These are phyloP conservation scores for Citrus glauca DNA, from an alignment of 345 rosid species.

Conservation along the genomic window DNA sequence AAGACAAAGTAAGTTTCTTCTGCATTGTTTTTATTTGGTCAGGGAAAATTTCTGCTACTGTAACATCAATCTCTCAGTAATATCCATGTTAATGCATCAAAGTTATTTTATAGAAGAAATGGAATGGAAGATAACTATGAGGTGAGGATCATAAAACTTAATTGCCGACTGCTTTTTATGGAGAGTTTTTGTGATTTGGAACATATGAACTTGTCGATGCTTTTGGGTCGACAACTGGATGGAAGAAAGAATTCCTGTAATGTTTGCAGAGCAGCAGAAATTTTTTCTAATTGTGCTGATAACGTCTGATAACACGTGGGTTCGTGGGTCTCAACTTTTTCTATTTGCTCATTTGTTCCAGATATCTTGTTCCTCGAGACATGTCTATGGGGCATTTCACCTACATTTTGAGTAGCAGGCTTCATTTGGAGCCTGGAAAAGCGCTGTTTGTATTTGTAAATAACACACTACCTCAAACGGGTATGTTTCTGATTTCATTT, in stretches of 20 bases:
- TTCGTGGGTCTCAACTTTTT: not conserved
- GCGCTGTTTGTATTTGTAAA: conserved; percentile 80
- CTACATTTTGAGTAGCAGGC: conserved; percentile 61
- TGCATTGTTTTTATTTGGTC: not conserved
- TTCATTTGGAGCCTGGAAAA: conserved; percentile 59
- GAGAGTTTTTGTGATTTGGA: not conserved
- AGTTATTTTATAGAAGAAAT: not conserved
- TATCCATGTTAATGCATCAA: not conserved
- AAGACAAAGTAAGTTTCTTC: conserved; percentile 55
- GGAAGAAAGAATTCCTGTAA: not conserved
- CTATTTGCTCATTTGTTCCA: conserved; percentile 7
- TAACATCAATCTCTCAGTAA: not conserved
- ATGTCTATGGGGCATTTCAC: conserved; percentile 91
- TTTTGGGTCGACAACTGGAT: not conserved
- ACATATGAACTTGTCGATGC: not conserved
- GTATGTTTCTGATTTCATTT: conserved; percentile 23
- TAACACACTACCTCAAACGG: conserved; percentile 78
- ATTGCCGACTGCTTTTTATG: not conserved
- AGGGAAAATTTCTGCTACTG: not conserved
- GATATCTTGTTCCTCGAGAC: conserved; percentile 84
- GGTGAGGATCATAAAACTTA: not conserved
- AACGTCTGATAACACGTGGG: not conserved
- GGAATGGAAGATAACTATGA: not conserved
- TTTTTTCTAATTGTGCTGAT: not conserved
- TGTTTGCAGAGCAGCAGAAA: not conserved